Base-by-base conservation (phyloP, 2,329 filamentous ascomycete genomes). In the Microdochium paspali region DNA sequence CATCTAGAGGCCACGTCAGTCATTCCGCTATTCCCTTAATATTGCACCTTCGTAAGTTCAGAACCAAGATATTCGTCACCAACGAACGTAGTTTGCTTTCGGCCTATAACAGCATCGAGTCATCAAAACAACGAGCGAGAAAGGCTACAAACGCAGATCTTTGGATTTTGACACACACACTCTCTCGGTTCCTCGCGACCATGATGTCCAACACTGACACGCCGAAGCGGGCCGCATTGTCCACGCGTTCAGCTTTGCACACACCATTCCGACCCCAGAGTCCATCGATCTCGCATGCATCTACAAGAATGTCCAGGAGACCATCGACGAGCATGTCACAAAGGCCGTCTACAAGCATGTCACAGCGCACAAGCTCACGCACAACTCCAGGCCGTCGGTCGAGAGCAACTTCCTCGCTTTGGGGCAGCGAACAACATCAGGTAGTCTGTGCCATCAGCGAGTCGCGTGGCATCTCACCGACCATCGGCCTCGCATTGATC, bases 371-470 rank as follows among this genome's bases (percentile, higher is more conserved):
- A 28, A 46, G 50, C 10, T 54, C 51, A 3, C 53, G 64, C n/a
- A 71, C 68, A 6, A 56, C 66, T 1, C 70, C 70, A 3, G 68
- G 71, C 9, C 68, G 71, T 35, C 72, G 66, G 46, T 75, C 74
- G 25, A 67, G 68, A 5, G 61, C 65, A 2, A 57, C 64, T 3
- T 63, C 52, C 50, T 66, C 70, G 7, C 55, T 75, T 6, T 73
- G 73, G 44, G 64, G 67, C 7, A 68, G 66, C 12, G 77, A 79
- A 26, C 62, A 67, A 23, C 84, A 91, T 56, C 80, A 85, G 51
- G 80, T 95, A 47, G 72, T 96, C n/a, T 97, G 91, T 64, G 90
- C 91, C 3, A 67, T 96, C 44, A 87, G 82, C 56, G 90, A 96
- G 62, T 89, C 87, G 40, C 84, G 90, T n/a, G 89, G 89, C 4